Evolutionary conservation across 495 filamentous ascomycete species (phyloP).

Genomic region (Thermothielavioides terrestris): DNA sequence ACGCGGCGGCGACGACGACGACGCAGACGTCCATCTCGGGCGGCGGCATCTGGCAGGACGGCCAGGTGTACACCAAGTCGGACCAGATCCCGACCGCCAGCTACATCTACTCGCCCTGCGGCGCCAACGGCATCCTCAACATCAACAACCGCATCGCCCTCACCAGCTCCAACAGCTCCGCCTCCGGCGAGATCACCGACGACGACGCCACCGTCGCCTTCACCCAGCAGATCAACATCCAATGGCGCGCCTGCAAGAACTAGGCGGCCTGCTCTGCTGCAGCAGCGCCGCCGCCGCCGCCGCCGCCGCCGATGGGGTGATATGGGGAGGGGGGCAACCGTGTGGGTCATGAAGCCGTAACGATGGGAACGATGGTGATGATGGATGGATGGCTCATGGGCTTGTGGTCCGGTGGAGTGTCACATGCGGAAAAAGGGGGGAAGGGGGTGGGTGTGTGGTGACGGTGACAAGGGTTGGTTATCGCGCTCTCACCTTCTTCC

Average conservation of each 20-base stretch:
- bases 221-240: slow-evolving; percentile 47
- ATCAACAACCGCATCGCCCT: slow-evolving; percentile 52
- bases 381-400: too few relatives aligned
- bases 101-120: slow-evolving; percentile 49
- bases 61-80: slow-evolving; percentile 50
- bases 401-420: too few relatives aligned
- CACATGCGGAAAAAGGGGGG: too few relatives aligned
- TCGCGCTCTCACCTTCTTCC: too few relatives aligned
- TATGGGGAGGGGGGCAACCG: not conserved
- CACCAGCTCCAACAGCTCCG: slow-evolving; percentile 35
- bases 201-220: slow-evolving; percentile 50
- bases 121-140: slow-evolving; percentile 48
- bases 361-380: too few relatives aligned
- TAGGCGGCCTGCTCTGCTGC: too few relatives aligned
- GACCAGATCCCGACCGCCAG: slow-evolving; percentile 45
- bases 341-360: too few relatives aligned
- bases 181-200: slow-evolving; percentile 42
- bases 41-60: slow-evolving; percentile 36
- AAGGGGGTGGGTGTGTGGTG: too few relatives aligned
- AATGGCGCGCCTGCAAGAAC: slow-evolving; percentile 40
- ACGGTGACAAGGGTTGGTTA: too few relatives aligned
- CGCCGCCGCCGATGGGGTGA: too few relatives aligned
- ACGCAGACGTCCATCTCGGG: slow-evolving; percentile 43
- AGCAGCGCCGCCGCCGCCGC: too few relatives aligned
- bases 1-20: slow-evolving; percentile 39